Evolutionary conservation across 2,329 filamentous ascomycete genomes (phyloP).

Genomic region (Exutisphaerella laricina): DNA sequence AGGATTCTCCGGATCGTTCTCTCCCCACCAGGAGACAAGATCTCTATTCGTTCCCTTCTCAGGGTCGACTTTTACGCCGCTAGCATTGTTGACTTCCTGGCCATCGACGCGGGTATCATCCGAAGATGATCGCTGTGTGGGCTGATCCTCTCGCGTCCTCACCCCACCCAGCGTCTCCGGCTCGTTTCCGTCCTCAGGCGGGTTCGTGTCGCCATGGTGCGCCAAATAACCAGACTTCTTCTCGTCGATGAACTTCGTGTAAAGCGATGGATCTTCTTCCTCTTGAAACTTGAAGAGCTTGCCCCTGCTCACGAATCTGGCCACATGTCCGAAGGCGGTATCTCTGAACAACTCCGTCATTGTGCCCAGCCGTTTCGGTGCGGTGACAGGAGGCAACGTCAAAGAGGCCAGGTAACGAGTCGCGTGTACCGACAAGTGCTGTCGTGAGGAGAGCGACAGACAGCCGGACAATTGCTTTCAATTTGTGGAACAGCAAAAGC

Average conservation of each 20-base stretch:
- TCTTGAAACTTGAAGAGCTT: constrained; percentile 44
- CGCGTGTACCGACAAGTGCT: background rate
- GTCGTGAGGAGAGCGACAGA: background rate
- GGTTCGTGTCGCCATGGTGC: constrained; percentile 39
- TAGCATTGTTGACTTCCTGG: constrained; percentile 35
- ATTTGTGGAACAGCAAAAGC: background rate
- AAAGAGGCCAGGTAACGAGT: too few relatives aligned
- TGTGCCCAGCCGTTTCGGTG: too few relatives aligned
- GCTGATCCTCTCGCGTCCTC: constrained; percentile 22
- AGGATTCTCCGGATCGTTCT: constrained; percentile 38
- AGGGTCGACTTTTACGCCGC: constrained; percentile 42
- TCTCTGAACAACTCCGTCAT: constrained; percentile 40
- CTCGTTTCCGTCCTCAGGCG: constrained; percentile 33
- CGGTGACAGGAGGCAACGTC: too few relatives aligned
- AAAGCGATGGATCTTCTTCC: constrained; percentile 45
- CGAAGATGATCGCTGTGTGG: constrained; percentile 16
- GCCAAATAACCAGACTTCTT: constrained; percentile 48
- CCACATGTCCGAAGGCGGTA: constrained; percentile 42
- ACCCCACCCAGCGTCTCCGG: constrained; percentile 23
- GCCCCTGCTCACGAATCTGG: constrained; percentile 41
- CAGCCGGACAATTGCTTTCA: too few relatives aligned
- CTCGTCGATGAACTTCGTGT: constrained; percentile 45
- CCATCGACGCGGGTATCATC: constrained; percentile 20
- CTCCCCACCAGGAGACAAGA: constrained; percentile 49
- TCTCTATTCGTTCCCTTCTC: constrained; percentile 49